Base-by-base conservation (phyloP, 164 flowering plant genomes). In the Buxus sempervirens region DNA sequence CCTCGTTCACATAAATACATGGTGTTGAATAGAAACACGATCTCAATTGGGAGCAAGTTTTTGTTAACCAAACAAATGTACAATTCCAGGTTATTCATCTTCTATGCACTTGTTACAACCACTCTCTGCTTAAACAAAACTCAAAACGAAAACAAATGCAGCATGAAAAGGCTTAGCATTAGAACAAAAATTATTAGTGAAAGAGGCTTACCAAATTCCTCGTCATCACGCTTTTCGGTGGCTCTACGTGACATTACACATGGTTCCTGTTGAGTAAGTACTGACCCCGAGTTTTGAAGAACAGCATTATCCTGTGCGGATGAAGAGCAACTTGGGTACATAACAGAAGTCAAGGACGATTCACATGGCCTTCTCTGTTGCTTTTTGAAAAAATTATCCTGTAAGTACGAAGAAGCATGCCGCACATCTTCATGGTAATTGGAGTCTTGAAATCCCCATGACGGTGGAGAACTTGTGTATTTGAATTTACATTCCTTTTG, bases 391-490 rank as follows among this genome's bases (percentile, higher is more conserved):
- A 78, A 70, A 72, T 68, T 81, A 42, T 66, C 64, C 64, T 83
- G 91, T 20, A 75, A 48, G 67, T 78, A 78, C 45, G 76, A 81
- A 67, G 91, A 75, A 71, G 81, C 58, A 65, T 78, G 82, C 7
- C 75, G 72, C 22, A 70, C 69, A 72, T 85, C 84, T 76, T 75
- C 81, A 68, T 75, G 75, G 61, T 71, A 64, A 64, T 84, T 88
- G 70, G 80, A 81, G 38, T 82, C 89, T 62, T 75, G 86, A 75
- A 85, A 77, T 69, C 80, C 81, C 88, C 87, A 82, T 22, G 82
- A 82, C 62, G 87, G 77, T 20, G 69, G 62, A 62, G 89, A 67
- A 60, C 70, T 32, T 59, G 71, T 1, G 75, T 82, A 83, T 66
- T 69, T 80, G 28, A 36, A 68, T 59, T 75, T 86, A 67, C 67